Base-by-base conservation (phyloP, 331 rosid genomes). In the Prunus yedoensis region DNA sequence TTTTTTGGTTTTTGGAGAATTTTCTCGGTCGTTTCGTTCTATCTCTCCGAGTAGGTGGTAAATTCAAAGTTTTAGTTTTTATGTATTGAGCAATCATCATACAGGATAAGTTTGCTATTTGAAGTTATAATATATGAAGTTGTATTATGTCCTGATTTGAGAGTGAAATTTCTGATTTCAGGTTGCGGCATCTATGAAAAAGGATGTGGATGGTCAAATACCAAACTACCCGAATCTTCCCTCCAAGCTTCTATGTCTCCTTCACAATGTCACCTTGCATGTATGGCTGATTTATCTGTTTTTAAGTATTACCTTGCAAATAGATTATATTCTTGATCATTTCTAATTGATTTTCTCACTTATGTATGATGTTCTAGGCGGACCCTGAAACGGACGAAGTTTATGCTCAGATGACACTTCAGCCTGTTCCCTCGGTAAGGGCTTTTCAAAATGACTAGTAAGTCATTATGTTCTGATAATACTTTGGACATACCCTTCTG, bases 351-450 rank as follows among this genome's bases (percentile, higher is more conserved):
- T 59, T 17, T 69, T 61, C 54, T 16, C 15, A 10, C 57, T 82
- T 50, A 11, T 75, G 56, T 28, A 61, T 79, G 32, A 13, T 68
- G 32, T 46, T 28, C 25, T 80, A 94, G 98, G 98, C 99, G n/a
- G 97, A 94, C 80, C 91, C 92, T 0, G 96, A 94, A 80, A 94
- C 99, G 0, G 97, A 94, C 68, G 92, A 94, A 89, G 96, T 94
- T 1, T 94, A 94, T 81, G 97, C 97, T 4, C 97, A 91, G 91
- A 88, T 94, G 93, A 94, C 97, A 28, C 91, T 94, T 41, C 97
- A 81, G 66, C 93, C 99, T 0, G 87, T 92, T 70, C 81, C 87
- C 54, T 82, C 91, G 23, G 99, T 94, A 90, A 86, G 92, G 53
- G 70, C 43, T 53, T 9, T 45, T 57, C 74, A 30, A 21, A 70